Base-by-base conservation (phyloP, 129 eudicot species). In the Flaveria brownii region DNA sequence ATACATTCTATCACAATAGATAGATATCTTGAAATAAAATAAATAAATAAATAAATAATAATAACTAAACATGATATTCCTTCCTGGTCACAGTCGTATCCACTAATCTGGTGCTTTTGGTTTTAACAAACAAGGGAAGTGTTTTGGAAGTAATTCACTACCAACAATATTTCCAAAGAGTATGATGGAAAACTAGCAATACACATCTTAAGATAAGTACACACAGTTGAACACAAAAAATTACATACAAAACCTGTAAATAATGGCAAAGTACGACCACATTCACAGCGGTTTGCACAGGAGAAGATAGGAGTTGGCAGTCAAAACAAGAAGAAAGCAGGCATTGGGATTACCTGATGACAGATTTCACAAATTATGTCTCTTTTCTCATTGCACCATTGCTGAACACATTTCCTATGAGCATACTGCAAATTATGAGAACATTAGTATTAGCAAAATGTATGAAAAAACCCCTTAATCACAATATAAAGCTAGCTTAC, bases 341-440 rank as follows among this genome's bases (percentile, higher is more conserved):
- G 71, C 59, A 67, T 20, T 61, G 51, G 70, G 84, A 57, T 43
- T 57, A 88, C 91, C 91, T 91, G 93, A 76, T 83, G 93, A 88
- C 97, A 91, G 52, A 91, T 91, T 82, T 91, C 97, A 77, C 97
- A 91, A 30, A 83, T 88, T 68, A 75, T 79, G 75, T 86, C 91
- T 73, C 93, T 88, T 81, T 91, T 91, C 83, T 91, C 97, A 69
- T 91, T 84, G 82, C 92, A 87, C 96, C 96, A 90, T 56, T 78
- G 81, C 64, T 90, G 96, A 70, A 90, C 96, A 62, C 96, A 90
- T 84, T 88, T 86, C 89, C 93, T 84, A 80, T 90, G 96, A 51
- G 96, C 96, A 82, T 45, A 90, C 96, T 90, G 93, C 72, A 83
- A 56, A 69, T 46, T 13, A 41, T 2, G 36, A 72, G 18, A 25